phyloP scores from a whole-genome alignment of 2,329 filamentous ascomycete genomes.

The Ophiostoma piceae region DNA sequence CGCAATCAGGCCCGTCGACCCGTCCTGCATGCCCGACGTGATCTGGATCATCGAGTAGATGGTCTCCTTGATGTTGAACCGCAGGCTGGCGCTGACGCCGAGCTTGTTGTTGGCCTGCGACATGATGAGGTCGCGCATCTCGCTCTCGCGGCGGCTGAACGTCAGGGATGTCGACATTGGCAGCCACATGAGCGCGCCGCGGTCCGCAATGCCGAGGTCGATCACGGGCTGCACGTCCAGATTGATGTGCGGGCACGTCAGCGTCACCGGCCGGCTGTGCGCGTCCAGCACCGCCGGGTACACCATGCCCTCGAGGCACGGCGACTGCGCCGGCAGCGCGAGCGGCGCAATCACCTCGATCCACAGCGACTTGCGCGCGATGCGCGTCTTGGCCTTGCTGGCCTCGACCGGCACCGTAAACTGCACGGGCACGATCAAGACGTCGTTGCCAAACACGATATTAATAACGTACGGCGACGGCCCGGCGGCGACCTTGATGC shows the following conservation, averaged over 20 bases:
- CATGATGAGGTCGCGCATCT: constrained; percentile 28
- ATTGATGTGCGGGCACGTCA: constrained; percentile 41
- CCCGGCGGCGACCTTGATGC: constrained; percentile 37
- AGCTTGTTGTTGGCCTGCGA: constrained; percentile 1
- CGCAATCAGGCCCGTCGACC: constrained; percentile 15
- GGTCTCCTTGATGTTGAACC: constrained; percentile 3
- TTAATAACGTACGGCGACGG: not conserved
- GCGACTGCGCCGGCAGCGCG: constrained; percentile 30
- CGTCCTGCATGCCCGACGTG: constrained; percentile 21
- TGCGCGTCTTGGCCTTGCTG: constrained; percentile 36
- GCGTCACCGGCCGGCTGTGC: constrained; percentile 33
- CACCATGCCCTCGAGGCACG: constrained; percentile 34
- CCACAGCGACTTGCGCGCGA: constrained; percentile 43
- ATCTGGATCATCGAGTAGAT: constrained; percentile 2
- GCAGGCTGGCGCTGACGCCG: not conserved
- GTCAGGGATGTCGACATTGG: constrained; percentile 33
- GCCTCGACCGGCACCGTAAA: constrained; percentile 41
- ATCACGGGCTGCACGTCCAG: constrained; percentile 44
- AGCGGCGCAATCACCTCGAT: constrained; percentile 41
- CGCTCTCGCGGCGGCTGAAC: constrained; percentile 42
- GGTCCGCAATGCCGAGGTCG: constrained; percentile 35
- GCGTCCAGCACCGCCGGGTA: constrained; percentile 35
- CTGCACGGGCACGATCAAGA: constrained; percentile 34
- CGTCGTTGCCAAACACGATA: not conserved
- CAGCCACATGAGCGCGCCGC: not conserved